These are phyloP conservation scores for Colletotrichum nymphaeae DNA, from an alignment of 2,329 filamentous ascomycete species.

Conservation along the genomic window DNA sequence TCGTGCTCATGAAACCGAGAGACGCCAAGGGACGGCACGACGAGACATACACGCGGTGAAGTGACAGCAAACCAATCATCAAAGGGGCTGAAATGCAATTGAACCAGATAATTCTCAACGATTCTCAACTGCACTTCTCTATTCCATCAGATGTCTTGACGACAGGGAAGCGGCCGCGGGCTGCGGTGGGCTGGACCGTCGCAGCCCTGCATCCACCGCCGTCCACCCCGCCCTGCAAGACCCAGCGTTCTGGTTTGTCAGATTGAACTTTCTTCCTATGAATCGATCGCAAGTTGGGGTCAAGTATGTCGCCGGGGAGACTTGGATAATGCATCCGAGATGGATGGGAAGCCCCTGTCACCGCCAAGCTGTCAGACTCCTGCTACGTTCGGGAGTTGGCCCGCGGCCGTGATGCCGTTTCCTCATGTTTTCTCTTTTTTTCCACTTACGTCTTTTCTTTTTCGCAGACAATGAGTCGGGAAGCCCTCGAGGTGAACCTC, in stretches of 20 bases:
- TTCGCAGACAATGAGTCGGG: background rate
- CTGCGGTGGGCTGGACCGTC: background rate
- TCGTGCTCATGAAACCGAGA: too few species aligned
- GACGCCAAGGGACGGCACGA: background rate
- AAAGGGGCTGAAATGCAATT: background rate
- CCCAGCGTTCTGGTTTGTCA: background rate
- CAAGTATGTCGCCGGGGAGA: background rate
- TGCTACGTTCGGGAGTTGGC: background rate
- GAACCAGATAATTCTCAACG: background rate
- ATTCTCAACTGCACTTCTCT: background rate
- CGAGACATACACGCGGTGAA: background rate
- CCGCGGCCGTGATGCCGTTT: background rate
- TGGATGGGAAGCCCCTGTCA: background rate
- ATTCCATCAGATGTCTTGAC: background rate
- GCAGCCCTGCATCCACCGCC: background rate
- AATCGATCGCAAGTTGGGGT: background rate
- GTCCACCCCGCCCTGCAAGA: background rate
- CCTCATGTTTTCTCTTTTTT: background rate
- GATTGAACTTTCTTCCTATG: background rate
- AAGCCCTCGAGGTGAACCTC: background rate
- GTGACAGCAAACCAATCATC: background rate
- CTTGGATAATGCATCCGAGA: background rate
- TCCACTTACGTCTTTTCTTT: background rate
- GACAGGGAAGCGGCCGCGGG: background rate
- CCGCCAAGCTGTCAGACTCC: background rate